Evolutionary conservation across 2,329 filamentous ascomycete genomes (phyloP).

Genomic region (Beauveria varroae): DNA sequence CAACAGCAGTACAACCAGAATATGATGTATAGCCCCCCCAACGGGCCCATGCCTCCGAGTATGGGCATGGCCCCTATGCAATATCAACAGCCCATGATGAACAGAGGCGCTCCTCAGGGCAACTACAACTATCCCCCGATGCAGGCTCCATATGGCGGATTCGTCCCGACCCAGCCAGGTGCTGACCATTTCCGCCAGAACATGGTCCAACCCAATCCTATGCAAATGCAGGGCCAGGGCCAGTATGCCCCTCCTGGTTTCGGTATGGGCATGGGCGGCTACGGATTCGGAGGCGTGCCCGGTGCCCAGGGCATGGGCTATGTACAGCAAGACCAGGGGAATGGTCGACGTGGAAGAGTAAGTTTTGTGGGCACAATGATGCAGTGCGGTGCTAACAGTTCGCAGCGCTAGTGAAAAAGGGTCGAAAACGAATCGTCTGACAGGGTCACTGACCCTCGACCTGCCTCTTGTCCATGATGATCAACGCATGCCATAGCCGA

Average conservation of each 20-base stretch:
- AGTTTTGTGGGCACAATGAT: conserved; percentile 21
- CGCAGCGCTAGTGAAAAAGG: conserved; percentile 1
- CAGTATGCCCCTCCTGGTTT: conserved; percentile 45
- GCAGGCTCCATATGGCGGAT: conserved; percentile 45
- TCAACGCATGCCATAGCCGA: conserved; percentile 11
- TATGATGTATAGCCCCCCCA: conserved; percentile 42
- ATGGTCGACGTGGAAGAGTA: conserved; percentile 52
- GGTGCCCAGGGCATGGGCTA: conserved; percentile 44
- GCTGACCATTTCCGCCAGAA: conserved; percentile 50
- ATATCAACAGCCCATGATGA: conserved; percentile 51
- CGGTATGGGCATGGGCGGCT: conserved; percentile 37
- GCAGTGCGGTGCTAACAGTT: conserved; percentile 11
- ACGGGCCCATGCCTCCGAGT: conserved; percentile 36
- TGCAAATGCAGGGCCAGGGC: conserved; percentile 36
- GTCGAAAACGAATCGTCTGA: neutral
- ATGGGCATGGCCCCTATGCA: conserved; percentile 48
- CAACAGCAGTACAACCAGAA: conserved; percentile 42
- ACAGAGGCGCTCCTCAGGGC: conserved; percentile 43
- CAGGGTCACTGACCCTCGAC: neutral
- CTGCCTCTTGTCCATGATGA: conserved; percentile 5
- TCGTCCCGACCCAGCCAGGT: conserved; percentile 41
- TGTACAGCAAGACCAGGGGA: conserved; percentile 49
- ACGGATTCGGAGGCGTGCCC: conserved; percentile 37
- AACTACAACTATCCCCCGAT: conserved; percentile 50
- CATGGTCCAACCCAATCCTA: conserved; percentile 41